Evolutionary conservation across 2,329 filamentous ascomycete species (phyloP), one percentile per base, ranked within the genome.

Genomic region (Gaeumannomyces sp.): DNA sequence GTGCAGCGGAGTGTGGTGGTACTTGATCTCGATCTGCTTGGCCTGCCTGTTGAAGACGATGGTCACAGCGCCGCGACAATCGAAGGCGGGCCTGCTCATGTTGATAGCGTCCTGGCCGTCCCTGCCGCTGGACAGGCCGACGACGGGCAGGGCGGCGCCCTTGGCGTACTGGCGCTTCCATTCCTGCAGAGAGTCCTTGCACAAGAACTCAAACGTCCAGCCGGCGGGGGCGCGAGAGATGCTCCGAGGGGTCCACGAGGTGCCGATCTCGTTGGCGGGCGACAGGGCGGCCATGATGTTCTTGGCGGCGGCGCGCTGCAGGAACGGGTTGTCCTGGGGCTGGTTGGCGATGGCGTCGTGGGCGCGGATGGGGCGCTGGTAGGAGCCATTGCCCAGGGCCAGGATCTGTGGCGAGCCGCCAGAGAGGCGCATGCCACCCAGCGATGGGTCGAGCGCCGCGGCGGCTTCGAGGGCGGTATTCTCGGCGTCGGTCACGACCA

Each of bases 1-100:
- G 71, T 87, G 85, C n/a, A 86, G 70, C 4, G 80, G 81, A 0
- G 80, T 84, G 68, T 87, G 85, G 38, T 82, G 79, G 69, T 86
- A 86, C 65, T 81, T 82, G 64, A 86, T 75, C 14, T 79, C 76
- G 56, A 87, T 80, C 11, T 76, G 73, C 38, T 80, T 79, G 35
- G 74, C 78, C 29, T 75, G 76, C 64, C 79, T 80, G 8, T 79
- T 77, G 67, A 87, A 86, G 1, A 77, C 71, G 59, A 87, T 77
- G 2, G 73, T 77, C 25, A 86, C 71, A 0, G 76, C 76, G 25
- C 85, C 85, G 53, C 81, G 78, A 66, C 85, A 87, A 69, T 87
- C 83, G 67, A 86, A 87, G 0, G 84, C 84, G 63, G 85, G 85
- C 19, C 85, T 82, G 83, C 83, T 73, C 53, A 80, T 69, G 29